These are phyloP conservation scores for Mariannaea elegans DNA, from an alignment of 2,329 filamentous ascomycete species.

Conservation along the genomic window DNA sequence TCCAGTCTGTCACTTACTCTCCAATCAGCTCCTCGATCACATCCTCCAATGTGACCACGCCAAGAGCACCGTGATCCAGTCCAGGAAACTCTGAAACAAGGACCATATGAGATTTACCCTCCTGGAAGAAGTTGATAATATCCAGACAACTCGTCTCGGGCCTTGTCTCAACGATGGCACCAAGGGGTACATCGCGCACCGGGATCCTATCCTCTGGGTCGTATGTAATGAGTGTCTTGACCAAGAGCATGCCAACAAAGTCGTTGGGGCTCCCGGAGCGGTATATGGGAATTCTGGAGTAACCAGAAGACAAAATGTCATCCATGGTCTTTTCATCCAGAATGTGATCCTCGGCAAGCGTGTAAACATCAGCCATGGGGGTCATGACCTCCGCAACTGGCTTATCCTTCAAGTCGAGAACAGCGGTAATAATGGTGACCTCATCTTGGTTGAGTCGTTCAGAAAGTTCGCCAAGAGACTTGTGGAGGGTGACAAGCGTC, in stretches of 20 bases:
- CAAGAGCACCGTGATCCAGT: slow-evolving; percentile 88
- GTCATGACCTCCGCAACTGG: slow-evolving; percentile 97
- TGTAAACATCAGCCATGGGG: slow-evolving; percentile 96
- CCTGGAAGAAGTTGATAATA: slow-evolving; percentile 99
- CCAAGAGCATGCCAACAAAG: slow-evolving; percentile 96
- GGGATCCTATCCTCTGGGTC: slow-evolving; percentile 91
- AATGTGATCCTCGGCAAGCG: slow-evolving; percentile 93
- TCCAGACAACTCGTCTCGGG: slow-evolving; percentile 97
- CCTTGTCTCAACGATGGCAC: slow-evolving; percentile 92
- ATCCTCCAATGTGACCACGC: slow-evolving; percentile 95
- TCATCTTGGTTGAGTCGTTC: slow-evolving; percentile 96
- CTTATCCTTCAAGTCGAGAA: slow-evolving; percentile 96
- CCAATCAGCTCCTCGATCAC: slow-evolving; percentile 99
- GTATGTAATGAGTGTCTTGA: slow-evolving; percentile 99
- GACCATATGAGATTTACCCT: slow-evolving; percentile 99
- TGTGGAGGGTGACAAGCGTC: slow-evolving; percentile 93
- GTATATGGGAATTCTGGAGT: slow-evolving; percentile 95
- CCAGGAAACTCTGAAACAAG: slow-evolving; percentile 90
- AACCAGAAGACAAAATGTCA: slow-evolving; percentile 89
- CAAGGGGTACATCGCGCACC: slow-evolving; percentile 90
- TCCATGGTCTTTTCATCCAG: slow-evolving; percentile 96
- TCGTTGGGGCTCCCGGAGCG: slow-evolving; percentile 83
- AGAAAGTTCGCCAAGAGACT: slow-evolving; percentile 84
- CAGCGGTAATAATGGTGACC: slow-evolving; percentile 97
- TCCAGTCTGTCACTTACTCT: slow-evolving; percentile 70